Evolutionary conservation across 2,329 filamentous ascomycete genomes (phyloP).

Genomic region (Teratosphaeria pseudoeucalypti): DNA sequence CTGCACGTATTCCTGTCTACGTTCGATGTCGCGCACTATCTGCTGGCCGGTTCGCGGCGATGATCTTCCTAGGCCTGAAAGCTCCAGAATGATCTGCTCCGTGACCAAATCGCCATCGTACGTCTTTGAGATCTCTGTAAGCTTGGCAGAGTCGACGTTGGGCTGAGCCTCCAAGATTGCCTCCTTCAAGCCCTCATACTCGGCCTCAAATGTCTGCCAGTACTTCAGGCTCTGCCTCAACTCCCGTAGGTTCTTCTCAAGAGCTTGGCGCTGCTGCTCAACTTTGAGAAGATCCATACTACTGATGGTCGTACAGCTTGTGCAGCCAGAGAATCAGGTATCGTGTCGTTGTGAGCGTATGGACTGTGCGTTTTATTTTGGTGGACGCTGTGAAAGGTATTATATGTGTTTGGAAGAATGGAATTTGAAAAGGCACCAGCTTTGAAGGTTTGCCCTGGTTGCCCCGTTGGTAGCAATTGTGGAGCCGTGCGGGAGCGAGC

Average conservation of each 20-base stretch:
- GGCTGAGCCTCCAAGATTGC: slow-evolving; percentile 54
- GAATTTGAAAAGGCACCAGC: neutral
- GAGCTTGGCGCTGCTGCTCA: slow-evolving; percentile 61
- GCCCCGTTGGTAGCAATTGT: neutral
- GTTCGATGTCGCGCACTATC: slow-evolving; percentile 56
- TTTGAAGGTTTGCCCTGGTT: neutral
- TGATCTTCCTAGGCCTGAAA: slow-evolving; percentile 38
- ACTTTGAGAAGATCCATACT: slow-evolving; percentile 49
- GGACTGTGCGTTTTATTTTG: neutral
- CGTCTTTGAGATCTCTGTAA: slow-evolving; percentile 39
- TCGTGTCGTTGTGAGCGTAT: neutral
- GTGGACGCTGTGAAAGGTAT: neutral
- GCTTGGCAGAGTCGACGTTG: slow-evolving; percentile 19
- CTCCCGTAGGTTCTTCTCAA: slow-evolving; percentile 66
- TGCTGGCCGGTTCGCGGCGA: slow-evolving; percentile 47
- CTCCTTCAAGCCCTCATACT: slow-evolving; percentile 83
- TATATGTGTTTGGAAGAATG: neutral
- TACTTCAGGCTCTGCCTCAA: slow-evolving; percentile 68
- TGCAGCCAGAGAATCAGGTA: neutral
- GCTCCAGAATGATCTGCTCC: slow-evolving; percentile 46
- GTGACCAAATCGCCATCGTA: slow-evolving; percentile 57
- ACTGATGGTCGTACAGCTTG: neutral
- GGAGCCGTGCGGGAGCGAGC: neutral
- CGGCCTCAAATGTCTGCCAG: slow-evolving; percentile 84
- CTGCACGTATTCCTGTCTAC: slow-evolving; percentile 80